Base-by-base conservation (phyloP, 495 filamentous ascomycete genomes). In the Trichoderma virens region DNA sequence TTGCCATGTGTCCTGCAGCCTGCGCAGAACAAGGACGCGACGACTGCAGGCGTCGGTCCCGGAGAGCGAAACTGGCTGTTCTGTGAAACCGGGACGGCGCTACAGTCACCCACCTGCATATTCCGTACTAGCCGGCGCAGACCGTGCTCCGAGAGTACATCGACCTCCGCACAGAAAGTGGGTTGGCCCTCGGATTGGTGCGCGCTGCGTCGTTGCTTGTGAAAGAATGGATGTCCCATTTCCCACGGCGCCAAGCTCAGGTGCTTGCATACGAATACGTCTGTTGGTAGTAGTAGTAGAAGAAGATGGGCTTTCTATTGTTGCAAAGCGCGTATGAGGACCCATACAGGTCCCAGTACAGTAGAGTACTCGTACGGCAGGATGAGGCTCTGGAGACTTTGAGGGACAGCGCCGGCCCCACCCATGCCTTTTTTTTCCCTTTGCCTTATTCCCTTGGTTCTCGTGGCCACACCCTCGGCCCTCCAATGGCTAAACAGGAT, bases 101-200 rank as follows among this genome's bases (percentile, higher is more conserved):
- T n/a, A 56, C 51, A 28, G 51, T 56, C 51, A 56, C 25, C 51
- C 51, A 56, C 51, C 51, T 56, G 51, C 51, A 56, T 27, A 56
- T 56, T 56, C 51, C 51, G 51, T 56, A 56, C 51, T 56, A 56
- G 51, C 51, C 51, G 51, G 51, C 51, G 20, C 51, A 56, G 51
- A 27, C 51, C 51, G 51, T 56, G 23, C 51, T 30, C 27, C 51
- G 43, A 23, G 3, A 14, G 11, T 23, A 30, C 16, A 30, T 27
- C 14, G 11, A 28, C 51, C 51, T 56, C 51, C 51, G 51, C 51
- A 56, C 23, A 56, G 51, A 28, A 8, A 56, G 16, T 56, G 51
- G 51, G 3, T 56, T 56, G 27, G 2, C 5, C 27, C 2, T 56
- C 25, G 25, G 51, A 14, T 56, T 56, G 38, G n/a, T 47, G 43